Conservation (phyloP, 768 basidiomycete species). For the Omphalotus guepiniiformis region DNA sequence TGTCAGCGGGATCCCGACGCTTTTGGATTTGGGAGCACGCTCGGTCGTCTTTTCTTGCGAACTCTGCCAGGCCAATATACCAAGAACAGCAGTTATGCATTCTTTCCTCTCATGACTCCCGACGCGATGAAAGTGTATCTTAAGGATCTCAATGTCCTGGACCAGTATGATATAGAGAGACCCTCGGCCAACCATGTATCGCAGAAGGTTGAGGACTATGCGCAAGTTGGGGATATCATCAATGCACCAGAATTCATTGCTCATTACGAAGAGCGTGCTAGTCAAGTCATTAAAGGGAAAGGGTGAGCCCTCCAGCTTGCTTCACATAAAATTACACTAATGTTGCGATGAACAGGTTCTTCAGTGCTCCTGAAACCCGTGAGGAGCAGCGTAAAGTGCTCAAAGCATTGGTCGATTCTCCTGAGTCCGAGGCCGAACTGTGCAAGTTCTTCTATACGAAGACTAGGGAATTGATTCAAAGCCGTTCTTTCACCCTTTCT, state of each 20-base stretch:
- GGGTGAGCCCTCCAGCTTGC: constrained; percentile 42
- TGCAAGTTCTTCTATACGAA: constrained; percentile 62
- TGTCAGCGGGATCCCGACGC: constrained; percentile 70
- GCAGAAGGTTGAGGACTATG: constrained; percentile 40
- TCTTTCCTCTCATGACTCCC: constrained; percentile 88
- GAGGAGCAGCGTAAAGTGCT: constrained; percentile 48
- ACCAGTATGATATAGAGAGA: constrained; percentile 52
- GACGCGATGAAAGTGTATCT: constrained; percentile 59
- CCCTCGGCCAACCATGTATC: constrained; percentile 32
- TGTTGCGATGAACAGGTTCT: constrained; percentile 47
- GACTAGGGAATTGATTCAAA: constrained; percentile 53
- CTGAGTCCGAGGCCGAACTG: constrained; percentile 46
- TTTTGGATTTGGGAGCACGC: constrained; percentile 61
- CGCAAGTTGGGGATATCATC: constrained; percentile 50
- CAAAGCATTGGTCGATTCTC: constrained; percentile 40
- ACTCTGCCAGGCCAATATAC: constrained; percentile 67
- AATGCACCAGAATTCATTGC: constrained; percentile 42
- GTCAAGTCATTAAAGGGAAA: constrained; percentile 49
- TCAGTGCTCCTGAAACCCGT: constrained; percentile 46
- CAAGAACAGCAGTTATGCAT: constrained; percentile 70
- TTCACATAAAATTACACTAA: not conserved
- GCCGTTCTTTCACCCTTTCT: constrained; percentile 52
- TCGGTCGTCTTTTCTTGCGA: constrained; percentile 72
- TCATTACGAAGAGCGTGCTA: constrained; percentile 47
- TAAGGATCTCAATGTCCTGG: constrained; percentile 46